Base-by-base conservation (phyloP, 2,329 filamentous ascomycete species). In the Eutypella sp. region DNA sequence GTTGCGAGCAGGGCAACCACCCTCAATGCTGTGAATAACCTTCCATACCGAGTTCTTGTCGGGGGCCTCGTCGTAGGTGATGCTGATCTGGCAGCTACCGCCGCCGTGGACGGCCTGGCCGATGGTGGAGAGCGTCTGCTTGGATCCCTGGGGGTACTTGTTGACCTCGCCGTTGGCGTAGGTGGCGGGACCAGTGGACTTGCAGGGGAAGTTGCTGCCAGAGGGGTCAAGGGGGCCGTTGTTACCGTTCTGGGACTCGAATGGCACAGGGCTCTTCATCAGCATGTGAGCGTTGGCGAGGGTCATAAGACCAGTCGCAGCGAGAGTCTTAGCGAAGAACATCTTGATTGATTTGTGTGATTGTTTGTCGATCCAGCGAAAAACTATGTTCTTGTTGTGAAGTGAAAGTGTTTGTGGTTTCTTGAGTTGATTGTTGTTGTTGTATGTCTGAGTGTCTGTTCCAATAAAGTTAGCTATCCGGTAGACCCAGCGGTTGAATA, bases 1-100 rank as follows among this genome's bases (percentile, higher is more conserved):
- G 16, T 75, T 75, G 46, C 69, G 69, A 0, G 84, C 76, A 0
- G 90, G 89, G 64, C 93, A 97, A 13, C 91, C 90, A 31, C 92
- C 92, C 49, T 90, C 77, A 23, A 90, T 87, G 0, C 86, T 92
- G 61, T 93, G 82, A 65, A 99, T 91, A 51, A 96, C 92, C 65
- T 91, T 90, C 83, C 86, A 99, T 19, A 78, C 75, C 0, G 81
- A 85, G 54, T 78, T 65, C 53, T 78, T 79, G 22, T 79, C 83
- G 1, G 90, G 83, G 11, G 75, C 69, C 10, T 75, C 71, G 55
- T 96, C 92, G 16, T 87, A 89, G 0, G 91, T 93, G 57, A 99
- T 71, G 8, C 85, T 86, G 47, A 97, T 70, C 59, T 99, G 93
- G 71, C 93, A 97, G 0, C 89, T 95, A 0, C 93, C 93, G 44